Evolutionary conservation across 148 eudicot species (phyloP), one percentile per base, ranked within the genome.

Genomic region (Oxyria digyna): DNA sequence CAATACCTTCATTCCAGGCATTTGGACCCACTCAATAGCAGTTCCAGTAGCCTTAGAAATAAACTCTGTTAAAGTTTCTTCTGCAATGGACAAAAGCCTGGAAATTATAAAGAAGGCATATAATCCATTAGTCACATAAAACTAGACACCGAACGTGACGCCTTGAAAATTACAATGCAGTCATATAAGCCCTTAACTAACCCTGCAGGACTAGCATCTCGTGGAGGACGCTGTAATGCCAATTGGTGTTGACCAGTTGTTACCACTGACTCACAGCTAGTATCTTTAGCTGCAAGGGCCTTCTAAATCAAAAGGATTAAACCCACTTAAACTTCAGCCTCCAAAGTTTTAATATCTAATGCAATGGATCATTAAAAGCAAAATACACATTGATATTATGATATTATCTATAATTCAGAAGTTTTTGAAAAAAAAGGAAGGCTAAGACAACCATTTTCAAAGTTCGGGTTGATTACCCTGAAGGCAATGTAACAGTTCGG

Each of bases 121-220:
- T 13, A 74, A 68, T n/a, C 31, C 69, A 76, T 71, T 48, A 81
- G 74, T 82, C 76, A 77, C 77, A 73, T 76, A 5, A 38, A 68
- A 40, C 73, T 23, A 45, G 64, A 59, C 81, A 75, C 80, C 72
- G 7, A 77, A 42, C 57, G 71, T 76, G 62, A 78, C 62, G 78
- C 48, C 35, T 40, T 71, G 81, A 81, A 84, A 83, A 79, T 72
- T 79, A 85, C 83, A 69, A 72, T 74, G 78, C 80, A 80, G 50
- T 84, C 80, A 77, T 72, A 81, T 65, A 78, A 75, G 75, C 75
- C 81, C 65, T 69, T 77, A 76, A 86, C 88, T 86, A 65, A 93
- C 98, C 98, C 98, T 84, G 98, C 98, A 87, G 98, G 98, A 90
- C 97, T 90, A 75, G 98, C 97, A 86, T 93, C 98, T 73, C 97